A percentile compares a stretch with the other conserved stretches of the same genome.
Evolutionary conservation across 2,329 filamentous ascomycete species (phyloP).

Genomic region (Cercospora sp.): DNA sequence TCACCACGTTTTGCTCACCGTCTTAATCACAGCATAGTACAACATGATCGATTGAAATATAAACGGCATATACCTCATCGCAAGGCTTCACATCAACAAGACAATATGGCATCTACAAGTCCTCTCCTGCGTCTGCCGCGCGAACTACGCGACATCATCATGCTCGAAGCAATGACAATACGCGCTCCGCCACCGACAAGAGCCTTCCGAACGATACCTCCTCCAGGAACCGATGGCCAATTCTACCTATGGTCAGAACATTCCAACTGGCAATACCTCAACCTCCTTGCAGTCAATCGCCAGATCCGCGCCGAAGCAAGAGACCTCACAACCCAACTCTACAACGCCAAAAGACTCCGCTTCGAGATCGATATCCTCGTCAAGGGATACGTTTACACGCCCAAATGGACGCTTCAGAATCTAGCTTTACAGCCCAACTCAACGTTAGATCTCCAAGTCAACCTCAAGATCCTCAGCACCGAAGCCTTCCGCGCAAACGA

Average conservation of each 20-base stretch:
- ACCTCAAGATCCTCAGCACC: conserved; percentile 29
- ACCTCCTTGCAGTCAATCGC: conserved; percentile 17
- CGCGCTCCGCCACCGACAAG: conserved; percentile 8
- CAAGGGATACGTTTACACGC: conserved; percentile 28
- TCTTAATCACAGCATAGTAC: neutral
- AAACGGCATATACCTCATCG: neutral
- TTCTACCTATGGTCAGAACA: conserved; percentile 21
- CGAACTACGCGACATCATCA: conserved; percentile 31
- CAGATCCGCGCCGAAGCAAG: conserved; percentile 26
- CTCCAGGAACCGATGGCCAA: conserved; percentile 19
- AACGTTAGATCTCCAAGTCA: conserved; percentile 25
- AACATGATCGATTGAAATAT: neutral
- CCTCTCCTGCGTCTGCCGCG: conserved; percentile 26
- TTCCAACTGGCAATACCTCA: conserved; percentile 15
- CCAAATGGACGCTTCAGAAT: conserved; percentile 29
- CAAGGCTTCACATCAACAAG: neutral
- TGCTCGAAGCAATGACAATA: conserved; percentile 18
- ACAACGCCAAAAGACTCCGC: conserved; percentile 10
- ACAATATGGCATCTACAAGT: conserved; percentile 12
- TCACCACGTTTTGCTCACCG: neutral
- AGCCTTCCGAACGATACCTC: conserved; percentile 15
- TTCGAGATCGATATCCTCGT: conserved; percentile 30
- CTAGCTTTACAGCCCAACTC: conserved; percentile 15
- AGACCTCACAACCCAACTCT: conserved; percentile 20
- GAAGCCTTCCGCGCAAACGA: conserved; percentile 31